Evolutionary conservation across 2,329 filamentous ascomycete species (phyloP), one percentile per base, ranked within the genome.

Genomic region (Fulvia fulva): DNA sequence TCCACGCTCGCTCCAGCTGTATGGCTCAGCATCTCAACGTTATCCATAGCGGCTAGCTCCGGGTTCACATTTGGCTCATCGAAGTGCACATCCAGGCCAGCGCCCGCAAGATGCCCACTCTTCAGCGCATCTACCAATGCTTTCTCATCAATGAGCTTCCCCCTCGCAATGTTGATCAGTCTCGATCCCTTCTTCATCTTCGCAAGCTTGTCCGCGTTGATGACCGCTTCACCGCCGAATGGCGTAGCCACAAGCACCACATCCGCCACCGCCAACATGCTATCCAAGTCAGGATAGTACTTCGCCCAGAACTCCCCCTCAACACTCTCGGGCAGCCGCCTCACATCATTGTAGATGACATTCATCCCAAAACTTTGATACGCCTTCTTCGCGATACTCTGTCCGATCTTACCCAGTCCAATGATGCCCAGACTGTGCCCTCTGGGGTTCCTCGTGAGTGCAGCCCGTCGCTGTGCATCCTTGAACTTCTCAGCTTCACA

Each of bases 81-180:
- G 7, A 80, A 79, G 67, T 88, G 83, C 14, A 89, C 87, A 66
- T 89, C 87, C 43, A 89, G 72, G 0, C 83, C 87, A 0, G 81
- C 83, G 0, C 80, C 75, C 1, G 74, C 71, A 0, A 89, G 60
- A 0, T 70, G 67, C 0, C 81, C 82, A 2, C 71, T 67, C 55
- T 85, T 80, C 14, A 89, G 71, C 3, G 86, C 85, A 22, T 79
- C 77, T 0, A 81, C 80, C 6, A 90, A 73, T 12, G 85, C 86
- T 3, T 82, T 80, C 64, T 88, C 86, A 61, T 89, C 84, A 3
- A 89, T 81, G 3, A 89, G 75, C 28, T 79, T 80, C 0, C 87
- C 87, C 9, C 86, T 75, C 6, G 86, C 85, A 28, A 89, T 80
- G 66, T 89, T 89, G 32, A 89, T 83, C 45, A 89, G 78, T 0